Evolutionary conservation across 768 basidiomycete genomes (phyloP), one percentile per base, ranked within the genome.

Genomic region (Podaxis sp.): DNA sequence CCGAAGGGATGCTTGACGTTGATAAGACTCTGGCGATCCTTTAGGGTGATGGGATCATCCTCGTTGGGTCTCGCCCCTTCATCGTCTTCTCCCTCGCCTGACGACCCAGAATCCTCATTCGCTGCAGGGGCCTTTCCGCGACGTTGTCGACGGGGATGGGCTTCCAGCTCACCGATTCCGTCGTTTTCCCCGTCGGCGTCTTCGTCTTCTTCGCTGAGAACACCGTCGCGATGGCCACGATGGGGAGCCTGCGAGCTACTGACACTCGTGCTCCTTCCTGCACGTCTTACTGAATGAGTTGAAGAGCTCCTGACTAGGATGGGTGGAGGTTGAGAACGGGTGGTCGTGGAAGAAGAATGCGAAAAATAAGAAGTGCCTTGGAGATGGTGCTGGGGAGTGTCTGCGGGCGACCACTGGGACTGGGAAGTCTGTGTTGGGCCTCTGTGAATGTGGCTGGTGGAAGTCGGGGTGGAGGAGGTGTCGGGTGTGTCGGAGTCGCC

Each of bases 1-100:
- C 97, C 97, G 74, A 99, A 99, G 13, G 97, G 97, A 74, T 99
- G 97, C 71, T 96, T 93, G 71, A 97, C 96, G 76, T 99, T 99
- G 72, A 98, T 97, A 68, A 97, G 90, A 47, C 96, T 97, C 74
- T 99, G 97, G 33, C 97, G 86, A 67, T 98, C 95, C 75, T 90
- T 93, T 67, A 99, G 77, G 0, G 96, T 98, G 65, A 96, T 90
- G 3, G 88, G 93, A 68, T 96, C 94, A 33, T 89, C 88, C n/a
- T 89, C 90, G 41, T 69, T 70, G 47, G 65, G 66, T 8, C 66
- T 69, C 0, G 69, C 70, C 19, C 19, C 57, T 17, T 77, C 75
- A 19, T 68, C 77, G 49, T 77, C 78, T 12, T 77, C 79, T 15
- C 78, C 80, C 51, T 75, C 75, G 11, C 69, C 79, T 55, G 80